Evolutionary conservation across 805 yeast species (phyloP).

Genomic region (Barnettozyma wickerhamii): DNA sequence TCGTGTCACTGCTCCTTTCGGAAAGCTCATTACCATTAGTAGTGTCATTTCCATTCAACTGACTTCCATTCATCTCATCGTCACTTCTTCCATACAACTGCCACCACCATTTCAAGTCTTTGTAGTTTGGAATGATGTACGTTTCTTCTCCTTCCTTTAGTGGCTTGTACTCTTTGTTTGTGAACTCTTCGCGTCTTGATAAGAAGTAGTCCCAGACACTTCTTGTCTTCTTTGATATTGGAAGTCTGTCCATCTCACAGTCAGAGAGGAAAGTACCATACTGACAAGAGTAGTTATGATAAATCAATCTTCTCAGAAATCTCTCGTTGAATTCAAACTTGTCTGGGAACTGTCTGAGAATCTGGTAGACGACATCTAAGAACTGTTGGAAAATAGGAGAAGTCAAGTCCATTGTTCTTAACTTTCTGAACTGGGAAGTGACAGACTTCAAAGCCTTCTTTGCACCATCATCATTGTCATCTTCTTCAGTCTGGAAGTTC

Average conservation of each 20-base stretch:
- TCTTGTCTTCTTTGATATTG: conserved; percentile 50
- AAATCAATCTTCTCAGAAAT: conserved; percentile 75
- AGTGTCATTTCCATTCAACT: not conserved
- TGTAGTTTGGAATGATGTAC: conserved; percentile 55
- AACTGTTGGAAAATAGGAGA: conserved; percentile 95
- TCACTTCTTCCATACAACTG: conserved; percentile 76
- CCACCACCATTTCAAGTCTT: conserved; percentile 81
- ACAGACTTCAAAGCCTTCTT: conserved; percentile 43
- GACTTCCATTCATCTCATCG: conserved; percentile 51
- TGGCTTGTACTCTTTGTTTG: conserved; percentile 41
- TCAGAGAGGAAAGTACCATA: conserved; percentile 87
- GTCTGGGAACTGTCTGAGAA: conserved; percentile 63
- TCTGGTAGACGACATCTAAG: conserved; percentile 82
- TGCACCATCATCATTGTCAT: conserved; percentile 42
- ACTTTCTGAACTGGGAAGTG: conserved; percentile 46
- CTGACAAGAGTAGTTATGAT: conserved; percentile 90
- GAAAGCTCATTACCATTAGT: conserved; percentile 3
- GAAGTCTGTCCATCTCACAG: conserved; percentile 58
- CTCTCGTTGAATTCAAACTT: conserved; percentile 86
- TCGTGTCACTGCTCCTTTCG: conserved; percentile 1
- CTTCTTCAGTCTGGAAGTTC: conserved; percentile 39
- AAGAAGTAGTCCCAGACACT: conserved; percentile 94
- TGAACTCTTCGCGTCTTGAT: conserved; percentile 68
- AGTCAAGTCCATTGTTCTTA: conserved; percentile 51
- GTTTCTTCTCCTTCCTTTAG: conserved; percentile 22